Evolutionary conservation across 306 rosid genomes (phyloP), one percentile per base, ranked within the genome.

Genomic region (Ceratonia siliqua): DNA sequence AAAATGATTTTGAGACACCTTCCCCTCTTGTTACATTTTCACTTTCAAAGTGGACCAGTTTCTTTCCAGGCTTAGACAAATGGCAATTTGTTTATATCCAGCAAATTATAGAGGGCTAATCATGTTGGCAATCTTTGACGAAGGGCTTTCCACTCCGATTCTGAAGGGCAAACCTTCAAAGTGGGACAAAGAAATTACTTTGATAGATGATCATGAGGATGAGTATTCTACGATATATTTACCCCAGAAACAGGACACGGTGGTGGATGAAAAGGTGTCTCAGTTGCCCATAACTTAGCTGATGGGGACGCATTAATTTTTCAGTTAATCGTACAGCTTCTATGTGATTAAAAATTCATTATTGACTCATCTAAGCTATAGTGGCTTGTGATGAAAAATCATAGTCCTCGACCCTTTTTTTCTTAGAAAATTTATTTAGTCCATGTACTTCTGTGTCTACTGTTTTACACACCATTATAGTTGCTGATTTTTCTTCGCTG

Each of bases 251-350:
- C 73, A 17, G 96, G 96, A 66, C 87, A 90, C 3, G 90, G 94
- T 30, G 96, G 91, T 50, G 94, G 98, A 68, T 90, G 98, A 94
- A 85, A 61, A 71, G 98, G 90, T 27, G 91, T 94, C 63, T 54
- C 98, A 2, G 75, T 91, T 79, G 97, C 96, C 74, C 98, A 89
- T 81, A 67, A 77, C 12, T 82, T 89, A 81, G 90, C 81, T 5
- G 92, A 89, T 43, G 98, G 98, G 27, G 97, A 93, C 22, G 97
- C 98, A 17, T 67, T 93, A 38, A 77, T 89, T 66, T 93, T 89
- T 72, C 92, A 93, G 56, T 65, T 91, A 72, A 83, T 84, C 53
- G 86, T 68, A 77, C 85, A 22, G 61, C 78, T 87, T 91, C 86
- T 89, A 93, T 97, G 98, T 93, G 83, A 86, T 75, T 74, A 42